Evolutionary conservation across 2,329 filamentous ascomycete species (phyloP).

Genomic region (Macroventuria anomochaeta): DNA sequence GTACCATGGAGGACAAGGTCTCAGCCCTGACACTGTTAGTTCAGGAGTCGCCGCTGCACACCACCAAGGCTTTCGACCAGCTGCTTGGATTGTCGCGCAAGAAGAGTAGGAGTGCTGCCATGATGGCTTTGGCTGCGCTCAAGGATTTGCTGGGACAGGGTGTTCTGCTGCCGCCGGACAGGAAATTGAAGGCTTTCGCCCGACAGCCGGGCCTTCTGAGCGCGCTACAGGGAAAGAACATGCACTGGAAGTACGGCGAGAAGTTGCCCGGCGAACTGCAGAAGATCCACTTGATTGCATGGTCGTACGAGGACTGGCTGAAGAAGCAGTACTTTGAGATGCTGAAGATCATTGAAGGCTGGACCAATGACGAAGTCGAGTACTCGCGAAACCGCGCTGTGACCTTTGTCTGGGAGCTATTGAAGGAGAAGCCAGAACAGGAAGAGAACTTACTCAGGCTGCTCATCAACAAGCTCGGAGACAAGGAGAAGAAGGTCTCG

Average conservation of each 20-base stretch:
- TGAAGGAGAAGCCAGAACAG: constrained; percentile 96
- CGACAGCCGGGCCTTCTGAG: constrained; percentile 78
- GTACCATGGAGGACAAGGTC: constrained; percentile 95
- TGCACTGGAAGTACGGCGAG: constrained; percentile 72
- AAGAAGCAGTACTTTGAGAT: constrained; percentile 94
- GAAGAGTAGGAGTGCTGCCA: constrained; percentile 88
- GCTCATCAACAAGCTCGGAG: constrained; percentile 94
- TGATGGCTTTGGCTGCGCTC: constrained; percentile 88
- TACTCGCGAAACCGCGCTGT: constrained; percentile 88
- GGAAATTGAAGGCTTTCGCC: constrained; percentile 80
- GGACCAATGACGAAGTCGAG: constrained; percentile 95
- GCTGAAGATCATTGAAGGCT: constrained; percentile 86
- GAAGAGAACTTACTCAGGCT: constrained; percentile 91
- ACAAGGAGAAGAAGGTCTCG: constrained; percentile 93
- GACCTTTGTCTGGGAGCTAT: constrained; percentile 87
- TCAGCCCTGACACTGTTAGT: constrained; percentile 92
- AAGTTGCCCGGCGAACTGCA: constrained; percentile 76
- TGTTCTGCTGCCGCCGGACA: constrained; percentile 79
- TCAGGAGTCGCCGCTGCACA: constrained; percentile 95
- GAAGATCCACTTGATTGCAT: constrained; percentile 79
- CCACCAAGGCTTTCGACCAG: constrained; percentile 85
- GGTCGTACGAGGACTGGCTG: constrained; percentile 94
- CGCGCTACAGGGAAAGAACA: constrained; percentile 68
- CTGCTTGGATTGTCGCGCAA: constrained; percentile 85
- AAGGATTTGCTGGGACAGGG: constrained; percentile 95